Conservation (phyloP, 495 filamentous ascomycete species). For the Hypoxylon lenormandii region DNA sequence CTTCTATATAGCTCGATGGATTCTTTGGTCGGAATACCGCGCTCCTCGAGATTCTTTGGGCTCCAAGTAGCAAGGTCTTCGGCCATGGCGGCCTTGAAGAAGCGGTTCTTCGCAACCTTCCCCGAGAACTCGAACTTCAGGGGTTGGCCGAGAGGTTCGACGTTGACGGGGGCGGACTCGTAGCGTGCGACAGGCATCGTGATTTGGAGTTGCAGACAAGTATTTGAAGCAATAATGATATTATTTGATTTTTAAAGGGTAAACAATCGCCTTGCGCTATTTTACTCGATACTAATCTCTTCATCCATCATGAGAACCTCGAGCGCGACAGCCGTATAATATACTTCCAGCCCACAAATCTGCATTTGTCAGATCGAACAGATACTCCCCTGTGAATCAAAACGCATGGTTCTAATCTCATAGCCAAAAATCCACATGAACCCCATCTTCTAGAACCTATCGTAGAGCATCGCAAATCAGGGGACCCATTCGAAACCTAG, state of each 20-base stretch:
- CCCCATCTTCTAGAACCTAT: too few relatives aligned
- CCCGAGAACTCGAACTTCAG: conserved; percentile 68
- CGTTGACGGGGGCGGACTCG: conserved; percentile 29
- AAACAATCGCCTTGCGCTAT: not conserved
- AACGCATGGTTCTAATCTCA: not conserved
- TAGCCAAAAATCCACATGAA: not conserved
- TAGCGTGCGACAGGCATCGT: conserved; percentile 37
- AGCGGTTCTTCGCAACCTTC: conserved; percentile 65
- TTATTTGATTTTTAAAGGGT: not conserved
- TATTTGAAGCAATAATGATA: not conserved
- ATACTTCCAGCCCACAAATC: too few relatives aligned
- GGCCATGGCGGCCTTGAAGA: conserved; percentile 72
- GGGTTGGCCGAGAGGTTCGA: conserved; percentile 60
- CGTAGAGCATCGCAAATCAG: too few relatives aligned
- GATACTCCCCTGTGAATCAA: too few relatives aligned
- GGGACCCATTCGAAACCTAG: not conserved
- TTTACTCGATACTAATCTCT: not conserved
- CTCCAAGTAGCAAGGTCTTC: conserved; percentile 70
- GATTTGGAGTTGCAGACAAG: not conserved
- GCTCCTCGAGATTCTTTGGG: conserved; percentile 58
- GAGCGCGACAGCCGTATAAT: too few relatives aligned
- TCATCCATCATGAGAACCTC: too few relatives aligned
- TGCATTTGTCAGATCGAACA: too few relatives aligned
- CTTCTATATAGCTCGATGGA: conserved; percentile 67
- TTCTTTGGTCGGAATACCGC: conserved; percentile 69